Evolutionary conservation across 2,329 filamentous ascomycete species (phyloP).

Genomic region (Epichloe baconii): DNA sequence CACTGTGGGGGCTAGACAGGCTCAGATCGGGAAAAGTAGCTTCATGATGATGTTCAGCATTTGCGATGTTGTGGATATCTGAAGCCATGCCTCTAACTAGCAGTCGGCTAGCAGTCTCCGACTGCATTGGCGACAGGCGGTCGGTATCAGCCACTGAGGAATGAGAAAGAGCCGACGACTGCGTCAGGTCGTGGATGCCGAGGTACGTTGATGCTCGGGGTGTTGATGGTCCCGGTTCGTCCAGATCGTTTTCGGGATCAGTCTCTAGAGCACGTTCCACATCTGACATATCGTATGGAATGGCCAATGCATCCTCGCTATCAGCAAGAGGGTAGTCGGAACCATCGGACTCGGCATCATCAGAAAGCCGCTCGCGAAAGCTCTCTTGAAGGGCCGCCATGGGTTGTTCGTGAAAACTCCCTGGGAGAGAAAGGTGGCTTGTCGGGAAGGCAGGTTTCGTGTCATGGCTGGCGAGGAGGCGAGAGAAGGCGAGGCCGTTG

Average conservation of each 20-base stretch:
- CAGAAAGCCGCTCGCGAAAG: slow-evolving; percentile 13
- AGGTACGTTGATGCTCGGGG: slow-evolving; percentile 39
- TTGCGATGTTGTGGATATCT: background rate
- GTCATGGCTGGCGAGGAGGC: slow-evolving; percentile 39
- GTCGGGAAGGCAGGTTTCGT: slow-evolving; percentile 21
- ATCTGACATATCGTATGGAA: slow-evolving; percentile 36
- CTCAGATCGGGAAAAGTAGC: background rate
- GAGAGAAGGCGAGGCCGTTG: slow-evolving; percentile 29
- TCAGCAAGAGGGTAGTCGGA: slow-evolving; percentile 24
- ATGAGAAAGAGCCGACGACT: slow-evolving; percentile 13
- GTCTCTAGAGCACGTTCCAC: slow-evolving; percentile 19
- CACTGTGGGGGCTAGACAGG: background rate
- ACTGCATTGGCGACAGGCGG: slow-evolving; percentile 3
- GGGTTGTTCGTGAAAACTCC: slow-evolving; percentile 15
- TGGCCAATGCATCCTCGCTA: slow-evolving; percentile 43
- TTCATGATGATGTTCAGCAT: slow-evolving; percentile 1
- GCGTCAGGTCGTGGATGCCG: slow-evolving; percentile 14
- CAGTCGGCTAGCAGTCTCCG: slow-evolving; percentile 8
- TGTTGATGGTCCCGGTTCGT: slow-evolving; percentile 30
- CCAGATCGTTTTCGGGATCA: slow-evolving; percentile 23
- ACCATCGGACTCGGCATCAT: slow-evolving; percentile 10
- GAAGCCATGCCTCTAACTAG: background rate
- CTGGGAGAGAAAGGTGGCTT: slow-evolving; percentile 17
- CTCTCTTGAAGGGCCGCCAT: slow-evolving; percentile 14
- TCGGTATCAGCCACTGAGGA: slow-evolving; percentile 11